Conservation (phyloP, 257 asterid species). For the Solanum corneliomulleri region DNA sequence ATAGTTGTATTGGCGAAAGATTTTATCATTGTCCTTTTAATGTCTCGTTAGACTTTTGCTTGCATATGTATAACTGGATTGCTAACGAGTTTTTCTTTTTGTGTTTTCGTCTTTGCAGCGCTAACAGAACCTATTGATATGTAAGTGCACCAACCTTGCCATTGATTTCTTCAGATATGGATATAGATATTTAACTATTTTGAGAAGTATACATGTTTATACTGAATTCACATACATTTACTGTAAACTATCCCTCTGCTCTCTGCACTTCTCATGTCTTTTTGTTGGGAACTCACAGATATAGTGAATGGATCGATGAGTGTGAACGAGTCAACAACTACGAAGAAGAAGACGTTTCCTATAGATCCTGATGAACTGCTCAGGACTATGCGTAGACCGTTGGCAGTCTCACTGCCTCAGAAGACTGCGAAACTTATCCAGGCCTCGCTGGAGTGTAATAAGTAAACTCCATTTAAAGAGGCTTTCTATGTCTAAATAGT, state of each 20-base stretch:
- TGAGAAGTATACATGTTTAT: background rate
- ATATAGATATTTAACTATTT: background rate
- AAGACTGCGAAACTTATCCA: background rate
- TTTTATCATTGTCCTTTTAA: background rate
- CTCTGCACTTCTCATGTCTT: background rate
- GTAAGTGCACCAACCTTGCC: slow-evolving; percentile 20
- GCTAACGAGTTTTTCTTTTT: background rate
- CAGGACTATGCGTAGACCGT: background rate
- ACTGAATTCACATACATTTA: background rate
- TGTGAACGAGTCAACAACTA: slow-evolving; percentile 72
- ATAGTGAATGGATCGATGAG: slow-evolving; percentile 95
- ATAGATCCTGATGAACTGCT: background rate
- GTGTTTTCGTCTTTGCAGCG: slow-evolving; percentile 27
- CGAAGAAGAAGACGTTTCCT: slow-evolving; percentile 51
- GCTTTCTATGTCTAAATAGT: background rate
- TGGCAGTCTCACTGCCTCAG: background rate
- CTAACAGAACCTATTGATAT: slow-evolving; percentile 76
- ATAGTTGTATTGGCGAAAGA: background rate
- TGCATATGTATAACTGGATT: background rate
- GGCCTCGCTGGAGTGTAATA: background rate
- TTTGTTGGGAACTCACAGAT: slow-evolving; percentile 24
- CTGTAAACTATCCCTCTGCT: background rate
- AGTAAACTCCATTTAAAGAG: background rate
- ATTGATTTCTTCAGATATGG: background rate
- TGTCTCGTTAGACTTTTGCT: background rate